These are phyloP conservation scores for Neopestalotiopsis clavispora DNA, from an alignment of 2,329 filamentous ascomycete genomes.

Conservation along the genomic window DNA sequence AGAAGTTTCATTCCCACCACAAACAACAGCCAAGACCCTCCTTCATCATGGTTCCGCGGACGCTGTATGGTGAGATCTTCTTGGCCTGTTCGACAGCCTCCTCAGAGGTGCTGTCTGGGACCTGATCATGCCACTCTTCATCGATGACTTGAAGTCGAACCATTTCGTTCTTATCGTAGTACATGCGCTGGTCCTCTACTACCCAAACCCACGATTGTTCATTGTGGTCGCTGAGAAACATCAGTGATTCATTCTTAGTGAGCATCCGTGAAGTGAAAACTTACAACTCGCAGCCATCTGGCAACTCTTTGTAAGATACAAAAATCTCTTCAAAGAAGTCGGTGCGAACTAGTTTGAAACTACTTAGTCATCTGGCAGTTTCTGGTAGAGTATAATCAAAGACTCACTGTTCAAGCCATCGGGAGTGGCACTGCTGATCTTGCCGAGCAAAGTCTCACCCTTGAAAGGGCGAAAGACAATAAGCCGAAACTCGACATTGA, in stretches of 20 bases:
- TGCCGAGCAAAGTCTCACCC: slow-evolving; percentile 85
- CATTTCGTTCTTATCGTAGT: slow-evolving; percentile 88
- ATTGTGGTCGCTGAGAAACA: slow-evolving; percentile 62
- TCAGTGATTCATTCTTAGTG: not conserved
- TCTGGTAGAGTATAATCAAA: not conserved
- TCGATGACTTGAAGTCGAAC: slow-evolving; percentile 85
- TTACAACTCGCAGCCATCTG: slow-evolving; percentile 78
- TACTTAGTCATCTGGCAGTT: slow-evolving; percentile 15
- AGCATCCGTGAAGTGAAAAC: slow-evolving; percentile 34
- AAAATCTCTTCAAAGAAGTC: slow-evolving; percentile 96
- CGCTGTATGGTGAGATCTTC: slow-evolving; percentile 69
- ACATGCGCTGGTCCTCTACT: slow-evolving; percentile 74
- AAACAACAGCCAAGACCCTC: slow-evolving; percentile 66
- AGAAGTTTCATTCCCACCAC: slow-evolving; percentile 59
- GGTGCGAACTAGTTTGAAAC: slow-evolving; percentile 65
- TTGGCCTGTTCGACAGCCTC: slow-evolving; percentile 60
- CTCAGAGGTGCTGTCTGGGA: slow-evolving; percentile 70
- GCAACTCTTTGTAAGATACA: slow-evolving; percentile 75
- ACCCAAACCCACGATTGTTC: slow-evolving; percentile 88
- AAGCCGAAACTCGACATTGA: slow-evolving; percentile 93
- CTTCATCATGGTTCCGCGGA: slow-evolving; percentile 69
- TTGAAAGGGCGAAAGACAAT: slow-evolving; percentile 96
- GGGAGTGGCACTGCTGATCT: slow-evolving; percentile 76
- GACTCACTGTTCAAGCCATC: slow-evolving; percentile 72
- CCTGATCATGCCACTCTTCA: slow-evolving; percentile 91